Evolutionary conservation across 352 stramenopile species (phyloP).

Genomic region (Phytophthora cryptogea): DNA sequence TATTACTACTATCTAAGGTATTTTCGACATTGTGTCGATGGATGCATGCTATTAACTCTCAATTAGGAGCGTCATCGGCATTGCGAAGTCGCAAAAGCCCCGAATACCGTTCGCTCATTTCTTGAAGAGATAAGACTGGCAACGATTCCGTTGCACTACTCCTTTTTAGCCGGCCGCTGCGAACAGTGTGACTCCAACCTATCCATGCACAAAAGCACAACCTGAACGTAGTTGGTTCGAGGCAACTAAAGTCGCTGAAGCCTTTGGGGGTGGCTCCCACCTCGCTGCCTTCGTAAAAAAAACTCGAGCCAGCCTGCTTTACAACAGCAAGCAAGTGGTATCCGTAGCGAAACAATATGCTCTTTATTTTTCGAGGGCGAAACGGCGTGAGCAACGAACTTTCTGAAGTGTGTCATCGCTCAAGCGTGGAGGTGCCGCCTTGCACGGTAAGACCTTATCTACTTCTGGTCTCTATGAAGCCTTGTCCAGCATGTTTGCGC

Average conservation of each 20-base stretch:
- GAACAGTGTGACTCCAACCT: background rate
- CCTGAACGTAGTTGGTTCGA: too few relatives aligned
- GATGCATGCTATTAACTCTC: too few relatives aligned
- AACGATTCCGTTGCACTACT: background rate
- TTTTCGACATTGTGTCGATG: too few relatives aligned
- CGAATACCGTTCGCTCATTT: too few relatives aligned
- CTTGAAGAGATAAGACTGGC: background rate
- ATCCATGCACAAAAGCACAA: too few relatives aligned
- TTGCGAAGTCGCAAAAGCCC: too few relatives aligned
- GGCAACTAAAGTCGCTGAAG: too few relatives aligned
- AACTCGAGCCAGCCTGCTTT: too few relatives aligned
- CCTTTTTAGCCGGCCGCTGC: background rate
- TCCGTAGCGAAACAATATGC: background rate
- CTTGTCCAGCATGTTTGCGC: background rate
- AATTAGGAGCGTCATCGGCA: too few relatives aligned
- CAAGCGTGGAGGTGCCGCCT: too few relatives aligned
- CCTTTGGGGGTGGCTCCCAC: too few relatives aligned
- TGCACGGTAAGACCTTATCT: background rate
- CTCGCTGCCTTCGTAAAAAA: background rate
- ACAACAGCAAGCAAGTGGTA: background rate
- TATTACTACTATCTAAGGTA: too few relatives aligned
- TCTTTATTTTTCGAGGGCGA: constrained; percentile 7
- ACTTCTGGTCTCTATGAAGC: background rate
- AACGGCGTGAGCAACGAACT: constrained; percentile 14
- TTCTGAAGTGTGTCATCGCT: background rate